Percentiles rank a stretch among this genome's conserved stretches.
Evolutionary conservation across 2,329 filamentous ascomycete species (phyloP).

Genomic region (Ophiostoma triangulosporum): DNA sequence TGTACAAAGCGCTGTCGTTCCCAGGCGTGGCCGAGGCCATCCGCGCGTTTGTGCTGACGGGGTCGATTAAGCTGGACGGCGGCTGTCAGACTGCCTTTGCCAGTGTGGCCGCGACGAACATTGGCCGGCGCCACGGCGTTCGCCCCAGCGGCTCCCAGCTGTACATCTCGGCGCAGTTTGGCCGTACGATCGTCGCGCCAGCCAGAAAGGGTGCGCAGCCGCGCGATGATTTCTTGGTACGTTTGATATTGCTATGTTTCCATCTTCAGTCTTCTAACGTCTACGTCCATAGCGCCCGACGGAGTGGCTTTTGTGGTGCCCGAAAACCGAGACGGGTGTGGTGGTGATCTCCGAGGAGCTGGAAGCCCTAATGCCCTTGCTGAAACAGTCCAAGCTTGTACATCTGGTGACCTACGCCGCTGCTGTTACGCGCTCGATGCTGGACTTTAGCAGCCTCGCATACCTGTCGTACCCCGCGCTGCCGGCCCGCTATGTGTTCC

Average conservation of each 20-base stretch:
- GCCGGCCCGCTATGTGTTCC: conserved; percentile 26
- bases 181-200: conserved; percentile 27
- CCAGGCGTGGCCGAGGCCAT: conserved; percentile 6
- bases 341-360: conserved; percentile 51
- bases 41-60: conserved; percentile 5
- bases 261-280: conserved; percentile 6
- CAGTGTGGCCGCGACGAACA: conserved; percentile 1
- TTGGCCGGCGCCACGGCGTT: conserved; percentile 4
- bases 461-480: conserved; percentile 40
- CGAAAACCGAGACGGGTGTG: conserved; percentile 31
- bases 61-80: not conserved
- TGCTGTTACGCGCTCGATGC: conserved; percentile 46
- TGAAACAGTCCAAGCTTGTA: conserved; percentile 18
- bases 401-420: conserved; percentile 40
- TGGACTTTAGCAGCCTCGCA: conserved; percentile 38
- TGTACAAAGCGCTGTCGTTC: not conserved
- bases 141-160: conserved; percentile 14
- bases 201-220: conserved; percentile 11
- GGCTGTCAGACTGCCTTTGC: conserved; percentile 2
- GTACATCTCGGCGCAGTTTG: conserved; percentile 33
- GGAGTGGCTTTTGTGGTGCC: conserved; percentile 49
- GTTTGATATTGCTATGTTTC: not conserved
- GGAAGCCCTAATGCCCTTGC: conserved; percentile 35
- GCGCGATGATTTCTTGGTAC: conserved; percentile 22
- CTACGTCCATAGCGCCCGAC: conserved; percentile 26